A percentile compares a stretch with the other conserved stretches of the same genome.
These are phyloP conservation scores for Zarea fungicola DNA, from an alignment of 2,329 filamentous ascomycete genomes.

Conservation along the genomic window DNA sequence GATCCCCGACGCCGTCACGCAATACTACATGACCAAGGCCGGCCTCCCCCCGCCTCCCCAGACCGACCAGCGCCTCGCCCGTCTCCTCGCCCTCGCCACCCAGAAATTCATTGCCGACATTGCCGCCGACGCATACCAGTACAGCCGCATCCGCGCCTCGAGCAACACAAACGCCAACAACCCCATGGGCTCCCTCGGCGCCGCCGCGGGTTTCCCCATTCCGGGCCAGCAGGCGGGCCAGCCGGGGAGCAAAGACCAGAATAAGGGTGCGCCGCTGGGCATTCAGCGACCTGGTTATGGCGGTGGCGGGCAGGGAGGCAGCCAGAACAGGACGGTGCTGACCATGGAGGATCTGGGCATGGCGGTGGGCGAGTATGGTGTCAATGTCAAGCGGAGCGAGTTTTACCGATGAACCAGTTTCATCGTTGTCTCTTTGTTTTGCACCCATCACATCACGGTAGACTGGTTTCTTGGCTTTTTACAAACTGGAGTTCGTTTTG, in stretches of 20 bases:
- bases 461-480: conserved; percentile 8
- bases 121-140: conserved; percentile 95
- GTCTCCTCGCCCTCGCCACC: conserved; percentile 91
- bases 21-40: conserved; percentile 95
- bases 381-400: conserved; percentile 95
- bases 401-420: conserved; percentile 67
- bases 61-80: conserved; percentile 83
- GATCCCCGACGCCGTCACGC: conserved; percentile 96
- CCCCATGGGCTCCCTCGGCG: conserved; percentile 80
- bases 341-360: conserved; percentile 99
- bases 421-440: conserved; percentile 12
- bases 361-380: conserved; percentile 95
- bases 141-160: conserved; percentile 89
- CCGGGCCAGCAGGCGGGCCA: conserved; percentile 58
- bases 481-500: conserved; percentile 16
- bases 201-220: conserved; percentile 63
- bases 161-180: conserved; percentile 84
- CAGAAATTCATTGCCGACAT: conserved; percentile 99
- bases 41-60: conserved; percentile 89
- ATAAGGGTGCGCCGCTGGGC: conserved; percentile 57
- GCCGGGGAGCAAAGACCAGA: conserved; percentile 52
- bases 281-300: conserved; percentile 76
- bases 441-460: too few species aligned
- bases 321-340: conserved; percentile 85
- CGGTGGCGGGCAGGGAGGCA: conserved; percentile 82